phyloP scores from a whole-genome alignment of 345 rosid genomes.

The Acer negundo region DNA sequence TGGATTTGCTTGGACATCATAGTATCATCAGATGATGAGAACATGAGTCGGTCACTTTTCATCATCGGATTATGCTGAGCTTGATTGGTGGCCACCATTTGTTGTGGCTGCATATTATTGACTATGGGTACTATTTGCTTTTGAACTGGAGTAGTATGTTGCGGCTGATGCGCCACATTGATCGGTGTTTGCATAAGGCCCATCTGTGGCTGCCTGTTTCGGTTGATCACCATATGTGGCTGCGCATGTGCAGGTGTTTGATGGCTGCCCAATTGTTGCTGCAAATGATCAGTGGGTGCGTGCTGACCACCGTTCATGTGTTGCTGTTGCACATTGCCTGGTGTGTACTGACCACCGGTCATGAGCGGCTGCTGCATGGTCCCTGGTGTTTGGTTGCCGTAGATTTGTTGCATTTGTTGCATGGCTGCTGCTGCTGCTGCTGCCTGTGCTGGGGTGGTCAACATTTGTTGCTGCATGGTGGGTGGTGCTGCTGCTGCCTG shows the following conservation, averaged over 20 bases:
- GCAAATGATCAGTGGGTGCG: background rate
- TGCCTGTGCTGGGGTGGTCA: background rate
- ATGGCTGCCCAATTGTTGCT: background rate
- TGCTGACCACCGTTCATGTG: no score
- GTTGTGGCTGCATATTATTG: background rate
- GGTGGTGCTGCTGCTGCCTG: no score
- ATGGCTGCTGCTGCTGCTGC: background rate
- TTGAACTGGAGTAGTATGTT: background rate
- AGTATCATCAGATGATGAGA: conserved; percentile 60
- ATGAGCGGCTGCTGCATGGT: background rate
- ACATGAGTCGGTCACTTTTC: conserved; percentile 44
- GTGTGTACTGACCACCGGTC: background rate
- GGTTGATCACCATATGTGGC: background rate
- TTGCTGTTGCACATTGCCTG: background rate
- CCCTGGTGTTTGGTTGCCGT: background rate
- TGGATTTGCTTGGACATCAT: conserved; percentile 61
- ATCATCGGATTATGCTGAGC: conserved; percentile 19
- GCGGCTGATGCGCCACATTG: background rate
- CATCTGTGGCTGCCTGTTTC: background rate
- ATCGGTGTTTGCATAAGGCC: background rate
- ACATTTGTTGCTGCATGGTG: no score
- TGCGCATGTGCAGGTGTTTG: background rate
- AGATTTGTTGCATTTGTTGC: background rate
- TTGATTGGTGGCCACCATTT: background rate
- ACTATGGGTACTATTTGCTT: background rate